Evolutionary conservation across 1,139 yeast species (phyloP).

Genomic region (Geotrichum cucujoidarum): DNA sequence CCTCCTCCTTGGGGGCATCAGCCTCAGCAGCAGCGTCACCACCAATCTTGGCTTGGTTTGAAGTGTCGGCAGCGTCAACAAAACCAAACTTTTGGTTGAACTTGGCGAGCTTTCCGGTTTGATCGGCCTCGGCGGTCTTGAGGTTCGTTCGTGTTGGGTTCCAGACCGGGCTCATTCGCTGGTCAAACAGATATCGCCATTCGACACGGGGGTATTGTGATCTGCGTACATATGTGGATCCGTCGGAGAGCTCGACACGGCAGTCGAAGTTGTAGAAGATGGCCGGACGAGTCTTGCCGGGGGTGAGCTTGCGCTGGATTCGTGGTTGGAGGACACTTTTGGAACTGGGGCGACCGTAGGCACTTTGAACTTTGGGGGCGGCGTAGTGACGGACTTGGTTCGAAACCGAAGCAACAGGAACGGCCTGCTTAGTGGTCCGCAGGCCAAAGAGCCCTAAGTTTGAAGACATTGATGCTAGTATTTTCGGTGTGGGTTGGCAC

Average conservation of each 20-base stretch:
- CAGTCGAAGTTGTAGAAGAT: slow-evolving; percentile 87
- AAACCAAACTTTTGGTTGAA: slow-evolving; percentile 70
- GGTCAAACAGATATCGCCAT: slow-evolving; percentile 80
- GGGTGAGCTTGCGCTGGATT: slow-evolving; percentile 33
- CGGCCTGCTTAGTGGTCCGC: background rate
- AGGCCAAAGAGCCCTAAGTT: background rate
- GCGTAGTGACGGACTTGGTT: slow-evolving; percentile 20
- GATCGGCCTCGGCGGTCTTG: slow-evolving; percentile 67
- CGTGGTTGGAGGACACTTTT: slow-evolving; percentile 28
- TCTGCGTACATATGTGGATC: slow-evolving; percentile 76
- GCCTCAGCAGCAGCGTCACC: slow-evolving; percentile 23
- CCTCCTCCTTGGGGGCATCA: slow-evolving; percentile 6
- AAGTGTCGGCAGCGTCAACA: slow-evolving; percentile 31
- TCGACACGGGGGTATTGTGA: slow-evolving; percentile 88
- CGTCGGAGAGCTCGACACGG: slow-evolving; percentile 83
- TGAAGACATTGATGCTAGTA: too few relatives aligned
- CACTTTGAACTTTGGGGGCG: too few relatives aligned
- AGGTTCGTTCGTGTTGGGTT: slow-evolving; percentile 80
- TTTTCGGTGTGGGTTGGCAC: too few relatives aligned
- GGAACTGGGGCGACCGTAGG: too few relatives aligned
- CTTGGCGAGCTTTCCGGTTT: slow-evolving; percentile 79
- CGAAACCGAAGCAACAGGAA: background rate
- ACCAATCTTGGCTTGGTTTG: slow-evolving; percentile 25
- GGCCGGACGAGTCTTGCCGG: slow-evolving; percentile 88
- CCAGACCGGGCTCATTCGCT: slow-evolving; percentile 81